phyloP scores from a whole-genome alignment of 495 filamentous ascomycete genomes.

The Evansstolkia leycettana region DNA sequence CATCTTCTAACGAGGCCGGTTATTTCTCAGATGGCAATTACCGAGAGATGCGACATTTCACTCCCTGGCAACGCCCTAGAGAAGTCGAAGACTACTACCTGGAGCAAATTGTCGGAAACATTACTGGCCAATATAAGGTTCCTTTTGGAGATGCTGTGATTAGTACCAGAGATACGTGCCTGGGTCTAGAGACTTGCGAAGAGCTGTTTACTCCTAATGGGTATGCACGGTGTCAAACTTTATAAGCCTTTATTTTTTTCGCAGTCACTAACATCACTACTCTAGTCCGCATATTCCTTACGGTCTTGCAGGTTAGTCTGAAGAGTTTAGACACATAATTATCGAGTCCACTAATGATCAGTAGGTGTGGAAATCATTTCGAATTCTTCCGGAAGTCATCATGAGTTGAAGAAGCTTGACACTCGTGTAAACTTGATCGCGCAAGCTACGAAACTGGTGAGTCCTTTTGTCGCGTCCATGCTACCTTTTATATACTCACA shows the following conservation, averaged over 20 bases:
- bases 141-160: slow-evolving; percentile 71
- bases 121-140: slow-evolving; percentile 50
- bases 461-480: slow-evolving; percentile 1
- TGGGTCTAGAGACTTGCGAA: slow-evolving; percentile 69
- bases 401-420: slow-evolving; percentile 64
- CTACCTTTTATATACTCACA: slow-evolving; percentile 1
- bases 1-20: too few species aligned
- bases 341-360: slow-evolving; percentile 7
- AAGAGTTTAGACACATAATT: neutral
- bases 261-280: too few species aligned
- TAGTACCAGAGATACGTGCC: slow-evolving; percentile 54
- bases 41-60: slow-evolving; percentile 38
- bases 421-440: slow-evolving; percentile 60
- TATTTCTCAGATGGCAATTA: slow-evolving; percentile 34
- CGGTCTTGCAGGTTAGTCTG: slow-evolving; percentile 18
- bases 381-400: slow-evolving; percentile 65
- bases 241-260: too few species aligned
- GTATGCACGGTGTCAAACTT: slow-evolving; percentile 7
- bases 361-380: slow-evolving; percentile 60
- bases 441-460: slow-evolving; percentile 56
- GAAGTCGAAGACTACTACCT: slow-evolving; percentile 64
- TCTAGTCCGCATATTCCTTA: slow-evolving; percentile 24
- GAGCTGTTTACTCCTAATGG: slow-evolving; percentile 63
- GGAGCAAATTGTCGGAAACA: slow-evolving; percentile 46
- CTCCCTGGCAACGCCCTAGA: slow-evolving; percentile 46